Evolutionary conservation across 148 eudicot species (phyloP).

Genomic region (Chenopodium berlandieri): DNA sequence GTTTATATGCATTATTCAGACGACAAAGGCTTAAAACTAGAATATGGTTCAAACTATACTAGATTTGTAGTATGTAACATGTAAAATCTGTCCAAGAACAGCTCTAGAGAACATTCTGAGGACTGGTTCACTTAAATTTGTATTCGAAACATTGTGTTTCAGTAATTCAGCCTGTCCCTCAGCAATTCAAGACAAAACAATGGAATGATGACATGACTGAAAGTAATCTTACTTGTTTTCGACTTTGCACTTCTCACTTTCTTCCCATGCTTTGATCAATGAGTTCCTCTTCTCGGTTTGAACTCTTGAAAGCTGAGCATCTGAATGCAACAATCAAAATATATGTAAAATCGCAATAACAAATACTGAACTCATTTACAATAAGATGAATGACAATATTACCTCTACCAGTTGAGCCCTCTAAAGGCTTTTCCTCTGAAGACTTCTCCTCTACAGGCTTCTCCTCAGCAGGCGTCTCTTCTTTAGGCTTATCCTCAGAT

Average conservation of each 20-base stretch:
- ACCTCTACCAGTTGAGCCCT: constrained; percentile 73
- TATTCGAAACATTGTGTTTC: no score
- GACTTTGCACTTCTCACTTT: constrained; percentile 79
- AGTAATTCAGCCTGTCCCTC: no score
- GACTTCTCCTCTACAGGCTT: constrained; percentile 40
- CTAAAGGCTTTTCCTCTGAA: constrained; percentile 25
- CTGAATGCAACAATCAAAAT: constrained; percentile 30
- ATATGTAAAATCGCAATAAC: background rate
- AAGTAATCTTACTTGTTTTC: constrained; percentile 69
- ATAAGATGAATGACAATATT: background rate
- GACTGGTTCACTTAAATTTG: no score
- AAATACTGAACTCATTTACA: background rate
- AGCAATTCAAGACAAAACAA: no score
- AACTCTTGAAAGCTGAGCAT: constrained; percentile 64
- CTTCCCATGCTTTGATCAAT: constrained; percentile 93
- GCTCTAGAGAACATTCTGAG: no score
- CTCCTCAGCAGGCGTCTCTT: constrained; percentile 37
- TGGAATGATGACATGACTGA: no score
- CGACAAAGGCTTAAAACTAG: background rate
- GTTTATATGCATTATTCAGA: background rate
- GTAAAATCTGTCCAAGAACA: no score
- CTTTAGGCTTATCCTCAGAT: constrained; percentile 18
- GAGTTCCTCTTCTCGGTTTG: constrained; percentile 78
- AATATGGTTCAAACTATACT: background rate
- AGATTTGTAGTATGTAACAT: background rate